Evolutionary conservation across 164 flowering plant species (phyloP).

Genomic region (Tetrastigma voinierianum): DNA sequence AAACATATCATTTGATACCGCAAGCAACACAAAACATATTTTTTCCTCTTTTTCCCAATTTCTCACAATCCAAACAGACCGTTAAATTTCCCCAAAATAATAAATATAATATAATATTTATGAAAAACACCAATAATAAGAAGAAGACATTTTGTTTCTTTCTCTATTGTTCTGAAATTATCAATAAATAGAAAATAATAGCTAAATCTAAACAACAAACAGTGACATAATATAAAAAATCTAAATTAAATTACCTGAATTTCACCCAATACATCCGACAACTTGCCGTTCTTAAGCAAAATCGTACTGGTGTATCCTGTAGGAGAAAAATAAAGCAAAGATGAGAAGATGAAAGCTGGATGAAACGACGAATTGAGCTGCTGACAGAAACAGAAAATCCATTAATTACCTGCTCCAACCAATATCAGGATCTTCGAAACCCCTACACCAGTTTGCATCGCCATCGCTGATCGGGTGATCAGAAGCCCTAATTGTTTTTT

Average conservation of each 20-base stretch:
- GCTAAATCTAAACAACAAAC: neutral
- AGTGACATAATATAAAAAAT: neutral
- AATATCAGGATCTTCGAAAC: conserved; percentile 59
- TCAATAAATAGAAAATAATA: neutral
- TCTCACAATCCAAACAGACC: neutral
- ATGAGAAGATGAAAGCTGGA: neutral
- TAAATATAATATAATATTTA: too few species aligned
- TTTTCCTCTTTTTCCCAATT: neutral
- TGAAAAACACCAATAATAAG: too few species aligned
- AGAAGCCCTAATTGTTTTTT: conserved; percentile 14
- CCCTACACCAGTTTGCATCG: conserved; percentile 74
- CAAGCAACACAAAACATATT: neutral
- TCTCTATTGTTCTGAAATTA: neutral
- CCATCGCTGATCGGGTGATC: conserved; percentile 39
- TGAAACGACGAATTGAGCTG: neutral
- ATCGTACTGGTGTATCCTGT: conserved; percentile 72
- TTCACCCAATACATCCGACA: conserved; percentile 66
- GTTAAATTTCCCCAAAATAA: too few species aligned
- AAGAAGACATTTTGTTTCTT: neutral
- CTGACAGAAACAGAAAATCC: neutral
- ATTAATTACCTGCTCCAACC: conserved; percentile 64
- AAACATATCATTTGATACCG: neutral
- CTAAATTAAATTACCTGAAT: conserved; percentile 54
- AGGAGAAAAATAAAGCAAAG: neutral
- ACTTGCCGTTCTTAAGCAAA: conserved; percentile 58